These are phyloP conservation scores for Chlorella sp. DNA, from an alignment of 139 green algal species.

Conservation along the genomic window DNA sequence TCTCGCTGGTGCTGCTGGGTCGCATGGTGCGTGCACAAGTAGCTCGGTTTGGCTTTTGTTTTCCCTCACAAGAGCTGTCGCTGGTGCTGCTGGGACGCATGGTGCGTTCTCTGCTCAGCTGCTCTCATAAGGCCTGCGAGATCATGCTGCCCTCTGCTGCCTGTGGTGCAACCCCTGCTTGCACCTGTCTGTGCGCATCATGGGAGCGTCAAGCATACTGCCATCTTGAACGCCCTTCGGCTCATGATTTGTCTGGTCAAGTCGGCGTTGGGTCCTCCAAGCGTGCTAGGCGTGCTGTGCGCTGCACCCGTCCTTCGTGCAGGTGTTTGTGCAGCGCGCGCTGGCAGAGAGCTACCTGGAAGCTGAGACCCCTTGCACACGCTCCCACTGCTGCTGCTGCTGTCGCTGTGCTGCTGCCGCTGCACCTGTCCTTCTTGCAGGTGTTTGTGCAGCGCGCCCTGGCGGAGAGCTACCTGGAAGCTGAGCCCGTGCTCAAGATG, in stretches of 20 bases:
- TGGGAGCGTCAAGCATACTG: no score
- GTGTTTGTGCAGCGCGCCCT: background rate
- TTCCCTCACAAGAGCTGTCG: background rate
- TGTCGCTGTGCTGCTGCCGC: no score
- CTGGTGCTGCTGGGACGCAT: constrained; percentile 4
- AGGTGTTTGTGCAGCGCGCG: background rate
- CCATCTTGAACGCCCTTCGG: no score
- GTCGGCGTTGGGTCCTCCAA: no score
- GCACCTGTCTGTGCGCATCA: no score
- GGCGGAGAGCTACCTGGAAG: background rate
- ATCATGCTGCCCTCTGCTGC: background rate
- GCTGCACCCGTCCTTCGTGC: no score
- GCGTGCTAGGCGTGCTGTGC: no score
- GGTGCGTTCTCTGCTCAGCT: background rate
- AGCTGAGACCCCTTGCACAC: background rate
- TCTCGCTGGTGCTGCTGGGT: constrained; percentile 2
- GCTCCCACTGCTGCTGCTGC: no score
- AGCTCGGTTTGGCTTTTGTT: background rate
- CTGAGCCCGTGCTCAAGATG: constrained; percentile 1
- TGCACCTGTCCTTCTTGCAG: no score
- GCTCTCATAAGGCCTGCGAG: background rate
- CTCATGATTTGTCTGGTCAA: no score
- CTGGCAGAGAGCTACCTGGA: background rate
- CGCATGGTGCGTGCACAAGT: constrained; percentile 1
- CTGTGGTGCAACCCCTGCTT: background rate